Conservation (phyloP, 805 yeast genomes). For the Candida endomychidarum region DNA sequence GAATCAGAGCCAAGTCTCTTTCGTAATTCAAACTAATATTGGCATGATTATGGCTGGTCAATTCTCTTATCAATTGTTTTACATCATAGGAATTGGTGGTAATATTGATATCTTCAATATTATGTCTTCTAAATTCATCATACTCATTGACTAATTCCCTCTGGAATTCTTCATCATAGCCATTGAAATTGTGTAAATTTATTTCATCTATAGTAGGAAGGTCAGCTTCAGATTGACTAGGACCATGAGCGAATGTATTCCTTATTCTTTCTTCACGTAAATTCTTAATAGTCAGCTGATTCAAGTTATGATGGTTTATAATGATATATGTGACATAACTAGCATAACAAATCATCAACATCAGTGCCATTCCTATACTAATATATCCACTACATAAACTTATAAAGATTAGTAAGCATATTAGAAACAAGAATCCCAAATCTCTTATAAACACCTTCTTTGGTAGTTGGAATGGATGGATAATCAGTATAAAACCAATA, state of each 20-base stretch:
- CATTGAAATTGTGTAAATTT: slow-evolving; percentile 11
- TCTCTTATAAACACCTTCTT: slow-evolving; percentile 59
- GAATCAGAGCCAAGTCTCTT: slow-evolving; percentile 10
- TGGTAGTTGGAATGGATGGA: slow-evolving; percentile 62
- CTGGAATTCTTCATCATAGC: slow-evolving; percentile 14
- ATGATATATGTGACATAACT: slow-evolving; percentile 54
- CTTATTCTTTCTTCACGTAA: slow-evolving; percentile 25
- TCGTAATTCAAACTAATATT: slow-evolving; percentile 10
- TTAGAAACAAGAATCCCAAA: slow-evolving; percentile 50
- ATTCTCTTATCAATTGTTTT: slow-evolving; percentile 30
- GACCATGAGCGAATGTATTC: slow-evolving; percentile 17
- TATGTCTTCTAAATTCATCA: slow-evolving; percentile 12
- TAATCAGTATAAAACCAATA: slow-evolving; percentile 72
- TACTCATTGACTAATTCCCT: slow-evolving; percentile 15
- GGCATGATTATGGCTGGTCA: slow-evolving; percentile 20
- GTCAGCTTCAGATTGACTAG: not conserved
- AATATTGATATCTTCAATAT: slow-evolving; percentile 12
- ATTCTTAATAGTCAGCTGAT: slow-evolving; percentile 14
- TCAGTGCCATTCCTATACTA: slow-evolving; percentile 52
- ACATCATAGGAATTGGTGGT: slow-evolving; percentile 22
- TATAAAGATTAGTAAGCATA: slow-evolving; percentile 51
- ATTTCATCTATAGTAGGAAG: slow-evolving; percentile 32
- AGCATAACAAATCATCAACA: slow-evolving; percentile 57
- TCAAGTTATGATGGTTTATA: slow-evolving; percentile 24
- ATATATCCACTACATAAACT: slow-evolving; percentile 58